Base-by-base conservation (phyloP, 495 filamentous ascomycete genomes). In the Neurospora cerealis region DNA sequence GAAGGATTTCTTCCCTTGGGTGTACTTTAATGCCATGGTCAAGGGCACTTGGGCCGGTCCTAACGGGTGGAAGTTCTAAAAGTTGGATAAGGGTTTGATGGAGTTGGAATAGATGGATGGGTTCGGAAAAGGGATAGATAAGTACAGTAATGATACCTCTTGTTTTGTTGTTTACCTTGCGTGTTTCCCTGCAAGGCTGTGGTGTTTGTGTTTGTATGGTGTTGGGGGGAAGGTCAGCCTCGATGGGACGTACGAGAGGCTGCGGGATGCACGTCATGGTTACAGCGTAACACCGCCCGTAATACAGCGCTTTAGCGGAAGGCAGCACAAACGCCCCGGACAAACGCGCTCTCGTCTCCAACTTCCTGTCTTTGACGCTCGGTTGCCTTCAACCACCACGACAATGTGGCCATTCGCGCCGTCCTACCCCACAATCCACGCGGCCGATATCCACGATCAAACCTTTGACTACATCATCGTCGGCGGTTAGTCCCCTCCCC, bases 1-100 rank as follows among this genome's bases (percentile, higher is more conserved):
- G 85, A 92, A 91, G 83, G 86, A 91, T 76, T 89, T 92, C 76
- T 92, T 92, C 84, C 89, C 89, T 0, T 90, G 88, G 88, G 89
- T 91, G 69, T 91, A 90, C 77, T 84, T 82, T 21, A 82, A 86
- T 17, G 84, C 81, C 10, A 88, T 89, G 87, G 84, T 90, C 13
- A 89, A 88, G 79, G 89, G 89, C 4, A 86, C 83, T n/a, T 91
- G 89, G 89, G 87, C 83, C 28, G 89, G 89, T 37, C 86, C 88
- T 9, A 88, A 88, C 79, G 89, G 89, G 5, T 89, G 78, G 78
- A 73, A 66, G 54, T 66, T 66, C 2, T 66, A 66, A 15, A 66
- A 34, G 54, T 42, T 7, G 8, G 9, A 24, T 24, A 24, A 10
- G 37, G 8, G n/a, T n/a, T n/a, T n/a, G 9, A 38, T 38, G 54